Evolutionary conservation across 495 filamentous ascomycete genomes (phyloP).

Genomic region (Friedmanniomyces endolithicus): DNA sequence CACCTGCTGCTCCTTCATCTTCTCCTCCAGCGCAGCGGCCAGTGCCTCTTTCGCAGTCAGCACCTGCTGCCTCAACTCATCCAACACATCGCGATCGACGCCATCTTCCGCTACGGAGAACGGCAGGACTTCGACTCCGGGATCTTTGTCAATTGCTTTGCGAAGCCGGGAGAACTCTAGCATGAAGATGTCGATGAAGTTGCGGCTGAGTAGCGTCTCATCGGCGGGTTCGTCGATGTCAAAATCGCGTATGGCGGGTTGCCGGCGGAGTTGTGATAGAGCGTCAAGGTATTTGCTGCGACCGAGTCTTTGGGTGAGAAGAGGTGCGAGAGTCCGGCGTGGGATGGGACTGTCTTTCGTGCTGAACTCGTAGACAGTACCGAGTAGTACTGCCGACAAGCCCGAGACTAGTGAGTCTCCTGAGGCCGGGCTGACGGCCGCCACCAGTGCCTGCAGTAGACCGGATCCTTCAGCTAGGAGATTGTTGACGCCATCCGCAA

Average conservation of each 20-base stretch:
- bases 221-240: constrained; percentile 49
- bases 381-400: constrained; percentile 69
- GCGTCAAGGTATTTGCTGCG: constrained; percentile 83
- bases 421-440: constrained; percentile 46
- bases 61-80: constrained; percentile 65
- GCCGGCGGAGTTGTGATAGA: constrained; percentile 61
- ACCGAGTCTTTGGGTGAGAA: constrained; percentile 67
- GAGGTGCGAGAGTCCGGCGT: constrained; percentile 65
- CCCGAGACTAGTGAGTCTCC: constrained; percentile 57
- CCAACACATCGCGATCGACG: constrained; percentile 41
- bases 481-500: constrained; percentile 82
- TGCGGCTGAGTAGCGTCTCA: constrained; percentile 54
- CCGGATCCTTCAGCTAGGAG: constrained; percentile 90
- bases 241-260: constrained; percentile 80
- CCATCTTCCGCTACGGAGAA: constrained; percentile 32
- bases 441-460: constrained; percentile 45
- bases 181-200: constrained; percentile 89
- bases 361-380: constrained; percentile 91
- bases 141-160: constrained; percentile 83
- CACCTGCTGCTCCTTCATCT: constrained; percentile 48
- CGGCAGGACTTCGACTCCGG: constrained; percentile 64
- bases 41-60: constrained; percentile 58
- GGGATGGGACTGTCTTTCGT: constrained; percentile 91
- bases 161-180: constrained; percentile 82
- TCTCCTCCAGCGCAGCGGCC: constrained; percentile 53